phyloP scores from a whole-genome alignment of 768 basidiomycete genomes.

The Tephrocybe sp. region DNA sequence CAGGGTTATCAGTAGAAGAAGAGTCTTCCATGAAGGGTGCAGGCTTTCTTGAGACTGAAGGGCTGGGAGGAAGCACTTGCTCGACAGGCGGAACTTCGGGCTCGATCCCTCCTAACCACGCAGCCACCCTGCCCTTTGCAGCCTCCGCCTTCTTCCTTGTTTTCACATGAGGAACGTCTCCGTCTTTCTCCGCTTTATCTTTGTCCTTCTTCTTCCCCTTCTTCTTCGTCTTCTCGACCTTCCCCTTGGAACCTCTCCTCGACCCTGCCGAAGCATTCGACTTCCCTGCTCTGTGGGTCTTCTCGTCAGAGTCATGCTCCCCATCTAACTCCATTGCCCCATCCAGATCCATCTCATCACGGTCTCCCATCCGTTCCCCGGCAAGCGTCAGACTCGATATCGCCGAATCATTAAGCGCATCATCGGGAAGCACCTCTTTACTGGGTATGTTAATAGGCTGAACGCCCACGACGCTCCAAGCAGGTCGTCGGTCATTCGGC shows the following conservation, averaged over 20 bases:
- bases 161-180: conserved; percentile 23
- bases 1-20: neutral
- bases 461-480: conserved; percentile 28
- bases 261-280: conserved; percentile 27
- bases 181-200: conserved; percentile 25
- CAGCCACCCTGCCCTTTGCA: conserved; percentile 73
- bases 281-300: conserved; percentile 37
- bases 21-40: neutral
- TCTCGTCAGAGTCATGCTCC: conserved; percentile 39
- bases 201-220: conserved; percentile 26
- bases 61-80: conserved; percentile 44
- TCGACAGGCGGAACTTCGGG: conserved; percentile 53
- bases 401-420: conserved; percentile 49
- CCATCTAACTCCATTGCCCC: conserved; percentile 21
- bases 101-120: conserved; percentile 73
- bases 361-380: conserved; percentile 22
- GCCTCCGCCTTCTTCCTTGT: conserved; percentile 27
- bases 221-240: conserved; percentile 24
- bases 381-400: conserved; percentile 57
- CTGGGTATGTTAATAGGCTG: conserved; percentile 38
- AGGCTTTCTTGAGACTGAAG: conserved; percentile 12
- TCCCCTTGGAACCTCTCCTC: conserved; percentile 24
- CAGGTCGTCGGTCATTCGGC: conserved; percentile 25
- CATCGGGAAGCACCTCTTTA: conserved; percentile 29
- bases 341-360: conserved; percentile 27